phyloP scores from a whole-genome alignment of 140 eudicot species.

The Senecio squalidus region DNA sequence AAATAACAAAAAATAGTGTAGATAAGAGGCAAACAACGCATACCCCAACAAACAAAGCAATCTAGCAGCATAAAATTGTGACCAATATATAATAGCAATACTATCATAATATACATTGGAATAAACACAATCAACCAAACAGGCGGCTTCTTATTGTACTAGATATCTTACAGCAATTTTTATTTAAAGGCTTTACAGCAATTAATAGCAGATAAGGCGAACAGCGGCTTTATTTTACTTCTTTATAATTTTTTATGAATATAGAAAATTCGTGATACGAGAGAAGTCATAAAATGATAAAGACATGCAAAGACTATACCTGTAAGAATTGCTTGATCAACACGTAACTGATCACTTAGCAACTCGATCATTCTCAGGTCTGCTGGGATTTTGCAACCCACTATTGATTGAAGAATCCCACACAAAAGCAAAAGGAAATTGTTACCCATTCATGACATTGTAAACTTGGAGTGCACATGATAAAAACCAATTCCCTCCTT shows the following conservation, averaged over 20 bases:
- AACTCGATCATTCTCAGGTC: conserved; percentile 94
- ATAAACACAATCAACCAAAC: too few relatives aligned
- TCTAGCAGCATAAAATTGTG: not conserved
- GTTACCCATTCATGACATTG: not conserved
- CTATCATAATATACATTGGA: not conserved
- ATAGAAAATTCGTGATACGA: not conserved
- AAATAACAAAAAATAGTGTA: conserved; percentile 1
- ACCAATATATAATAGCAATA: not conserved
- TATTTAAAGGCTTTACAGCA: too few relatives aligned
- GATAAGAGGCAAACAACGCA: not conserved
- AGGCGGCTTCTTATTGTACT: too few relatives aligned
- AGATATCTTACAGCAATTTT: too few relatives aligned
- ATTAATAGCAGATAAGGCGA: too few relatives aligned
- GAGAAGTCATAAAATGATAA: not conserved
- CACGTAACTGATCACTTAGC: conserved; percentile 78
- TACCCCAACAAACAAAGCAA: not conserved
- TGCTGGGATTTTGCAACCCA: conserved; percentile 97
- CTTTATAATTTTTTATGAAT: too few relatives aligned
- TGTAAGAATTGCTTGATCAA: conserved; percentile 99
- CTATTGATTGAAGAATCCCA: conserved; percentile 30
- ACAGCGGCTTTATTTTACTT: too few relatives aligned
- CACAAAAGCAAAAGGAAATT: not conserved
- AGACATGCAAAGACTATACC: conserved; percentile 37
- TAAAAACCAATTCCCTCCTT: conserved; percentile 1
- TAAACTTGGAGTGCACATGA: not conserved